Conservation (phyloP, 495 filamentous ascomycete genomes). For the Trypethelium eluteriae region DNA sequence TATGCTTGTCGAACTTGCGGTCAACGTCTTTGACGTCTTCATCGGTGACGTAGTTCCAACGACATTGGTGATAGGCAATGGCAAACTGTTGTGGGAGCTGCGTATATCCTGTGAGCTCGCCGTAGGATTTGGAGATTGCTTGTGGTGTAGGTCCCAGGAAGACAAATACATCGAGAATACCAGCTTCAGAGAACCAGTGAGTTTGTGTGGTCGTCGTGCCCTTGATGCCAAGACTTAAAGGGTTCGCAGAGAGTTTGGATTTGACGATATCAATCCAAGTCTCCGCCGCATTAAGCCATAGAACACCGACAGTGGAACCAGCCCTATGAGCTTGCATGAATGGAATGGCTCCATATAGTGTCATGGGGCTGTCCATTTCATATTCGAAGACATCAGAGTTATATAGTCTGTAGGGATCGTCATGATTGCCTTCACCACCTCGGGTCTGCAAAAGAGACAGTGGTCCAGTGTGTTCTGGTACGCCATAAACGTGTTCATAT, state of each 20-base stretch:
- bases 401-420: constrained; percentile 90
- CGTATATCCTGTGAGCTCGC: constrained; percentile 88
- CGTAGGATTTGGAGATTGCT: constrained; percentile 72
- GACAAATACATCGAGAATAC: constrained; percentile 84
- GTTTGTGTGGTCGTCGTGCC: constrained; percentile 71
- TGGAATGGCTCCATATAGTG: constrained; percentile 91
- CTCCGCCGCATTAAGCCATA: constrained; percentile 96
- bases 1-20: constrained; percentile 85
- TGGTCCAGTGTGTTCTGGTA: constrained; percentile 86
- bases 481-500: constrained; percentile 88
- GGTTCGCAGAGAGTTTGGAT: constrained; percentile 63
- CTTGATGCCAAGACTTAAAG: constrained; percentile 61
- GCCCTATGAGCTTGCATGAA: constrained; percentile 96
- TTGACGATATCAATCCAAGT: constrained; percentile 96
- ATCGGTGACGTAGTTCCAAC: constrained; percentile 97
- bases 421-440: constrained; percentile 75
- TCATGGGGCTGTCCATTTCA: constrained; percentile 93
- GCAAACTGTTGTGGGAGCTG: constrained; percentile 86
- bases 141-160: constrained; percentile 81
- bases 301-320: constrained; percentile 89
- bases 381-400: constrained; percentile 98
- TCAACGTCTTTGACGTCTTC: constrained; percentile 96
- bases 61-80: constrained; percentile 90
- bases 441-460: constrained; percentile 83
- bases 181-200: constrained; percentile 93